These are phyloP conservation scores for Calonectria fujianensis DNA, from an alignment of 2,329 filamentous ascomycete genomes.

Conservation along the genomic window DNA sequence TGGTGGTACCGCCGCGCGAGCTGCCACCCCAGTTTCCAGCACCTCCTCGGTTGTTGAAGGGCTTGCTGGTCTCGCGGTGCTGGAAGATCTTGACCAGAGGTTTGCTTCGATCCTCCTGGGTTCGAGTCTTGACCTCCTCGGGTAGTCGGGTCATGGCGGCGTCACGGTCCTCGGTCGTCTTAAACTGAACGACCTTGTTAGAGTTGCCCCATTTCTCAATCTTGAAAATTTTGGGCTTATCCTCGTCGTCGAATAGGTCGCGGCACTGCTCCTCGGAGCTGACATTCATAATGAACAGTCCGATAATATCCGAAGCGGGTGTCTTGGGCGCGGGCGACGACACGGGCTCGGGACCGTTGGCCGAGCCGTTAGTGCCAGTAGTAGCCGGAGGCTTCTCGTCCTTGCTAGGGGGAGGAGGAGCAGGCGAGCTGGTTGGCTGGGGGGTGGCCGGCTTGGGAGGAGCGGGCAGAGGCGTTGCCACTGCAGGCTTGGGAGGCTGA, in stretches of 20 bases:
- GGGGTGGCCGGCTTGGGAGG: slow-evolving; percentile 66
- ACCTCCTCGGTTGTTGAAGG: slow-evolving; percentile 76
- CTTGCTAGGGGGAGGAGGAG: slow-evolving; percentile 65
- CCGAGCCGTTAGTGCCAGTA: slow-evolving; percentile 71
- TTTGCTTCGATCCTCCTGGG: slow-evolving; percentile 83
- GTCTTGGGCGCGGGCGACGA: slow-evolving; percentile 77
- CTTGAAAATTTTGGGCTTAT: slow-evolving; percentile 86
- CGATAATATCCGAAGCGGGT: slow-evolving; percentile 81
- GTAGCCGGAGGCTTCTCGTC: slow-evolving; percentile 74
- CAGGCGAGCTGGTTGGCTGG: slow-evolving; percentile 67
- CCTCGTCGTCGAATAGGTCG: slow-evolving; percentile 88
- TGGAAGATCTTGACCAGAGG: slow-evolving; percentile 90
- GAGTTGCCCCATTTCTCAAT: slow-evolving; percentile 86
- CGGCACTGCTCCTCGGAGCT: slow-evolving; percentile 88
- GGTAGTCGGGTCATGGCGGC: slow-evolving; percentile 84
- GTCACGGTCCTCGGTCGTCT: slow-evolving; percentile 86
- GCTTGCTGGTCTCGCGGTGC: slow-evolving; percentile 75
- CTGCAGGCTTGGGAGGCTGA: slow-evolving; percentile 65
- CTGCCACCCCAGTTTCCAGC: slow-evolving; percentile 81
- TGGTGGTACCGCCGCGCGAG: slow-evolving; percentile 74
- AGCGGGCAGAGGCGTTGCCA: slow-evolving; percentile 59
- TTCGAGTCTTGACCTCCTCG: slow-evolving; percentile 83
- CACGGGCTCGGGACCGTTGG: slow-evolving; percentile 70
- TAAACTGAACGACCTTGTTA: slow-evolving; percentile 92
- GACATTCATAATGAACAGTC: slow-evolving; percentile 92